Evolutionary conservation across 345 rosid species (phyloP).

Genomic region (Corchorus olitorius): DNA sequence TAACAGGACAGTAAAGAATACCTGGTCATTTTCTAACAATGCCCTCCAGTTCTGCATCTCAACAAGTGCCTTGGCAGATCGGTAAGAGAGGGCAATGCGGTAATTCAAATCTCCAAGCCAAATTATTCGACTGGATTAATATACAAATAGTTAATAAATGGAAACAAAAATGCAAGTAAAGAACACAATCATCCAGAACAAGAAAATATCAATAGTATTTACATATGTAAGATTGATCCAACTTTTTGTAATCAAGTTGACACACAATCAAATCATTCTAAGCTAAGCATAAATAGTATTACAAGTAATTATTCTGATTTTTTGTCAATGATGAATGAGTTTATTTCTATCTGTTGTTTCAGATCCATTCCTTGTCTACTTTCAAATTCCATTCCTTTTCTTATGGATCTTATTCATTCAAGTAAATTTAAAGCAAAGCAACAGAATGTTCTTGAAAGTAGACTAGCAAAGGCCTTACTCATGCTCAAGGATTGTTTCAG

Average conservation of each 20-base stretch:
- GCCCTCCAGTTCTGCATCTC: slow-evolving; percentile 99
- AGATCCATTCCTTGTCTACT: neutral
- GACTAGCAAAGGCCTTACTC: slow-evolving; percentile 62
- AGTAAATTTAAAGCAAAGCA: neutral
- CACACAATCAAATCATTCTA: neutral
- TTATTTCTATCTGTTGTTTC: neutral
- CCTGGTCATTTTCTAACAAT: slow-evolving; percentile 94
- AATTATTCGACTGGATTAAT: slow-evolving; percentile 70
- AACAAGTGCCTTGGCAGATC: slow-evolving; percentile 95
- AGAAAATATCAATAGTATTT: neutral
- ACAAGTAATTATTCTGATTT: neutral
- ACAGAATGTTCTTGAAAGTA: slow-evolving; percentile 6
- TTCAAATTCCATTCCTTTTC: neutral
- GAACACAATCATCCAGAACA: neutral
- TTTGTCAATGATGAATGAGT: neutral
- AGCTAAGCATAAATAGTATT: neutral
- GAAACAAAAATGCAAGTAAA: neutral
- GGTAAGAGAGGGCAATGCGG: slow-evolving; percentile 92
- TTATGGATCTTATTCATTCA: neutral
- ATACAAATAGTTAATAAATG: neutral
- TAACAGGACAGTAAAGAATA: slow-evolving; percentile 30
- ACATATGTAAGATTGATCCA: neutral
- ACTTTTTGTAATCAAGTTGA: neutral
- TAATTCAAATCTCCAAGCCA: slow-evolving; percentile 99
- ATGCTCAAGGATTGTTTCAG: slow-evolving; percentile 89